Conservation (phyloP, 805 yeast genomes). For the Isabelozyma pseudorhagii region DNA sequence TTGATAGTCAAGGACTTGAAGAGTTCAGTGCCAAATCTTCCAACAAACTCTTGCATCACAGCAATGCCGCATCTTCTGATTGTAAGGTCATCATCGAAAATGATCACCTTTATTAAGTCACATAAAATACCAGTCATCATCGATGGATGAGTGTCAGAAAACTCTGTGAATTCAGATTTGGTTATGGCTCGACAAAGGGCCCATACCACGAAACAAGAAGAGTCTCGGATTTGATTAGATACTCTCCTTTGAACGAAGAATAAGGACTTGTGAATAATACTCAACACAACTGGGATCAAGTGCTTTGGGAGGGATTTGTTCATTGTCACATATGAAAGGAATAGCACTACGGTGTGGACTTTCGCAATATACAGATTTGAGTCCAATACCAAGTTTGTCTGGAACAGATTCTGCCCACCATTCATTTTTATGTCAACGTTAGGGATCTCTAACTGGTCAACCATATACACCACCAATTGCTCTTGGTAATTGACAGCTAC, state of each 20-base stretch:
- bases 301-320: constrained; percentile 20
- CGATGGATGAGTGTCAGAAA: background rate
- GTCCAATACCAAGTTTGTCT: constrained; percentile 14
- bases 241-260: constrained; percentile 57
- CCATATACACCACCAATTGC: constrained; percentile 37
- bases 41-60: constrained; percentile 80
- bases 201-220: constrained; percentile 87
- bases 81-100: constrained; percentile 72
- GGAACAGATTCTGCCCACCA: background rate
- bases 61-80: constrained; percentile 83
- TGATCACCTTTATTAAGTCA: constrained; percentile 48
- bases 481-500: constrained; percentile 35
- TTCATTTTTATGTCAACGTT: constrained; percentile 1
- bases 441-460: constrained; percentile 28
- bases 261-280: constrained; percentile 43
- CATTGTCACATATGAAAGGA: constrained; percentile 44
- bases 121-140: constrained; percentile 19
- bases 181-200: constrained; percentile 49
- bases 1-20: constrained; percentile 16
- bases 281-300: constrained; percentile 20
- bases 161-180: constrained; percentile 8
- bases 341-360: constrained; percentile 59
- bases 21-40: constrained; percentile 57
- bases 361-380: constrained; percentile 36
- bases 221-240: constrained; percentile 69